Conservation (phyloP, 345 rosid genomes). For the Carallia pectinifolia region DNA sequence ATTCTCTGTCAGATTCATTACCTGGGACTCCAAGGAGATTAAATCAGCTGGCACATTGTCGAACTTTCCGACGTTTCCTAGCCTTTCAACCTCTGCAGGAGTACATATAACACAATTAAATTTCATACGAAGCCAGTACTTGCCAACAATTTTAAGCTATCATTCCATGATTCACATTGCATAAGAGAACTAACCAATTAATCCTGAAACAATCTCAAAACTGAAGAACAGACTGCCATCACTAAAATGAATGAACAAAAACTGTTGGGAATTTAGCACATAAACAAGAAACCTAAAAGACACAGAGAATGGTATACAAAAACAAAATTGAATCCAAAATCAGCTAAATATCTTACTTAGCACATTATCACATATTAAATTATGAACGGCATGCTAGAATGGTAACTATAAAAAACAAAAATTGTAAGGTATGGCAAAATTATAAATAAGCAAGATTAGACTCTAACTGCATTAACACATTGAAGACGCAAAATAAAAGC, state of each 20-base stretch:
- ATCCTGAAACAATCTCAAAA: background rate
- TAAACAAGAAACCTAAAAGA: background rate
- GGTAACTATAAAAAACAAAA: too few relatives aligned
- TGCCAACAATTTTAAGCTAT: background rate
- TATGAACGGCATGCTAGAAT: too few relatives aligned
- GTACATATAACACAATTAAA: conserved; percentile 7
- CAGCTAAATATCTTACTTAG: too few relatives aligned
- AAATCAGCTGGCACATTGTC: conserved; percentile 30
- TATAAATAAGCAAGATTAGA: background rate
- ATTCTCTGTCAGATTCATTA: conserved; percentile 43
- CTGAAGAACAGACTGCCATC: background rate
- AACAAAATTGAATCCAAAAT: background rate
- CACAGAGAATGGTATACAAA: background rate
- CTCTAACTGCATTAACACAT: background rate
- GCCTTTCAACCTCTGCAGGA: conserved; percentile 50
- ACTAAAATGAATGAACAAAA: background rate
- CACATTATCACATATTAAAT: too few relatives aligned
- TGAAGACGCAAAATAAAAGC: background rate
- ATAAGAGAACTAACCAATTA: background rate
- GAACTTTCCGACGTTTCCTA: conserved; percentile 52
- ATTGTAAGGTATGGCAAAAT: too few relatives aligned
- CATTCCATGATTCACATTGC: background rate
- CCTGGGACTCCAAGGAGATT: conserved; percentile 42
- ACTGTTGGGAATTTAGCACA: background rate
- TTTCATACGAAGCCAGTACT: background rate